A percentile compares a stretch with the other conserved stretches of the same genome.
These are phyloP conservation scores for Rhizophora apiculata DNA, from an alignment of 345 rosid genomes.

Conservation along the genomic window DNA sequence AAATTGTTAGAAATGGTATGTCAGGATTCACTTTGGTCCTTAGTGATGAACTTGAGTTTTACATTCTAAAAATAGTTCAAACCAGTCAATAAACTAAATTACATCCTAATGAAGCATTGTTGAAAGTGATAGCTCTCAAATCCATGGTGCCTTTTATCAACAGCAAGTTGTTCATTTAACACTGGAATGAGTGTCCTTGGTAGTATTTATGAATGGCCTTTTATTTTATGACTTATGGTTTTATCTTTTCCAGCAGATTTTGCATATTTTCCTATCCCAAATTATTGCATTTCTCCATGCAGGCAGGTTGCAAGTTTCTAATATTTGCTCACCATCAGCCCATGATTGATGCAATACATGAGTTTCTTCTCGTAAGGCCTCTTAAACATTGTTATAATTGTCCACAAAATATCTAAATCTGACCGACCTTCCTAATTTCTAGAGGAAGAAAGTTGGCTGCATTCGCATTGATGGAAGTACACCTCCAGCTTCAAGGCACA, in stretches of 20 bases:
- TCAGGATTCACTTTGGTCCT: no score
- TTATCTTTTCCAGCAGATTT: neutral
- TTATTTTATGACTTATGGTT: neutral
- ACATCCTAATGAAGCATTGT: neutral
- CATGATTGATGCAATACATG: constrained; percentile 79
- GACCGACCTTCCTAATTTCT: constrained; percentile 30
- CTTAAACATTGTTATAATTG: constrained; percentile 16
- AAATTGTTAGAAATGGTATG: no score
- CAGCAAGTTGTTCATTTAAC: neutral
- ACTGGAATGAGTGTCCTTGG: neutral
- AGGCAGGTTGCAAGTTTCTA: constrained; percentile 97
- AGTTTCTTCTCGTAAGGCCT: constrained; percentile 69
- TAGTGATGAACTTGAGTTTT: no score
- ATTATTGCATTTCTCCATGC: constrained; percentile 29
- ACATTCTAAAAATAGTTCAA: no score
- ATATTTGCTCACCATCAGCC: constrained; percentile 87
- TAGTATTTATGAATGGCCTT: neutral
- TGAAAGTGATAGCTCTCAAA: neutral
- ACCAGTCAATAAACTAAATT: neutral
- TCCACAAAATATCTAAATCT: constrained; percentile 21
- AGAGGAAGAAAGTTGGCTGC: constrained; percentile 90
- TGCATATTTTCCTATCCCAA: constrained; percentile 1
- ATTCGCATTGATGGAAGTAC: constrained; percentile 90
- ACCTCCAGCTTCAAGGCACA: constrained; percentile 66
- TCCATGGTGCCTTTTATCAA: neutral